Evolutionary conservation across 2,329 filamentous ascomycete genomes (phyloP).

Genomic region (Dissoconium aciculare): DNA sequence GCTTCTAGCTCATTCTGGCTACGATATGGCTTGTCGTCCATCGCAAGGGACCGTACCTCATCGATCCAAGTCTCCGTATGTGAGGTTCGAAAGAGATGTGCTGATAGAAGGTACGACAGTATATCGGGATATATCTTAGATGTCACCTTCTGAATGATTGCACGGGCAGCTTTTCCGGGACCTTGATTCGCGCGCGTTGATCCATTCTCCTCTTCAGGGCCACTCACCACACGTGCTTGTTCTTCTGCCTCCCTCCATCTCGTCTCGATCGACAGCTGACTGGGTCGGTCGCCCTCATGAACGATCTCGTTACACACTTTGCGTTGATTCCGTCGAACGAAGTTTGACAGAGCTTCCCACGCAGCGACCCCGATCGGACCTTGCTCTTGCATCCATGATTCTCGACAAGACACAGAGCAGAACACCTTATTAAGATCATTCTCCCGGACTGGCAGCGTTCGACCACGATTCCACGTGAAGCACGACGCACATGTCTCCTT

Average conservation of each 20-base stretch:
- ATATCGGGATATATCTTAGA: conserved; percentile 22
- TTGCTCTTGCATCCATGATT: conserved; percentile 22
- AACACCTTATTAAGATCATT: conserved; percentile 29
- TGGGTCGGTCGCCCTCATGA: conserved; percentile 8
- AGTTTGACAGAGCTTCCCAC: conserved; percentile 17
- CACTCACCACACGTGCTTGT: conserved; percentile 7
- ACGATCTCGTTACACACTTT: conserved; percentile 5
- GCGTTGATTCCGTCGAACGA: conserved; percentile 12
- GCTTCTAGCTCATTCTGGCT: conserved; percentile 26
- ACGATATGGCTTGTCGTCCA: conserved; percentile 29
- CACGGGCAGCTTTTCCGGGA: conserved; percentile 8
- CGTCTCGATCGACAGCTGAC: conserved; percentile 9
- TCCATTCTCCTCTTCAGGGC: conserved; percentile 1
- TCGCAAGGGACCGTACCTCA: conserved; percentile 26
- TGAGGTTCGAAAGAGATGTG: conserved; percentile 23
- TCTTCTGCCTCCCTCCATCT: conserved; percentile 13
- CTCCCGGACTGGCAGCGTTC: conserved; percentile 27
- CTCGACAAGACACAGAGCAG: conserved; percentile 26
- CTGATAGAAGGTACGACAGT: conserved; percentile 30
- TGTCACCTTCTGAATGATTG: conserved; percentile 6
- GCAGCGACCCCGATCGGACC: conserved; percentile 18
- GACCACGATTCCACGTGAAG: conserved; percentile 32
- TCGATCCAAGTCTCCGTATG: conserved; percentile 20
- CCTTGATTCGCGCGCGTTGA: conserved; percentile 2
- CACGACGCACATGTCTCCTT: conserved; percentile 36